A percentile compares a stretch with the other conserved stretches of the same genome.
Conservation (phyloP, 148 eudicot genomes). For the Chenopodium suecicum region DNA sequence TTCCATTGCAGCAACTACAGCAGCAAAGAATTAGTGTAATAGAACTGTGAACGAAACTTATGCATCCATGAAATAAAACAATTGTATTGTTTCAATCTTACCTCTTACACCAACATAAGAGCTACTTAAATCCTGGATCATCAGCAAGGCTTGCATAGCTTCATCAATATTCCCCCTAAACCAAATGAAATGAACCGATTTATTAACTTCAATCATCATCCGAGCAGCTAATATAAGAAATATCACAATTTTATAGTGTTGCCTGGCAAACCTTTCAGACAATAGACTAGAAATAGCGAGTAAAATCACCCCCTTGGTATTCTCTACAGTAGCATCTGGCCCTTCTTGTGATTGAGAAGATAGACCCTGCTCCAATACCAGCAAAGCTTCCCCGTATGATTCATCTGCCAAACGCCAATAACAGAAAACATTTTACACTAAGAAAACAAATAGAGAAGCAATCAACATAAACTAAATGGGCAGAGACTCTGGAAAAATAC, state of each 20-base stretch:
- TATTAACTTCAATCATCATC: neutral
- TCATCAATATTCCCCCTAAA: constrained; percentile 62
- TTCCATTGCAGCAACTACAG: constrained; percentile 86
- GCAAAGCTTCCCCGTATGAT: constrained; percentile 61
- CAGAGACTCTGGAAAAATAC: neutral
- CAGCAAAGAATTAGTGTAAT: neutral
- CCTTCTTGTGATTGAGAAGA: constrained; percentile 56
- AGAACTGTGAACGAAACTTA: neutral
- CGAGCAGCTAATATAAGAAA: neutral
- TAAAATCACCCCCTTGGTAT: constrained; percentile 62
- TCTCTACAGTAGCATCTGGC: constrained; percentile 35
- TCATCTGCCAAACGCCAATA: constrained; percentile 51
- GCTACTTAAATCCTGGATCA: constrained; percentile 51
- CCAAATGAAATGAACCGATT: neutral
- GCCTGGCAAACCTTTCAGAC: constrained; percentile 56
- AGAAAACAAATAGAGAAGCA: neutral
- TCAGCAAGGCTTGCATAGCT: constrained; percentile 69
- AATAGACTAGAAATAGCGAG: constrained; percentile 78
- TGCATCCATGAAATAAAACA: neutral
- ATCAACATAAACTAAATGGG: neutral
- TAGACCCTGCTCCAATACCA: constrained; percentile 83
- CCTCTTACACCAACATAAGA: constrained; percentile 68
- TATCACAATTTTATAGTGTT: neutral
- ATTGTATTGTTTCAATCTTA: constrained; percentile 13
- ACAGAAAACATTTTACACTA: neutral